Percentiles rank a stretch among this genome's conserved stretches.
phyloP scores from a whole-genome alignment of 495 filamentous ascomycete species.

The Tuber magnatum region DNA sequence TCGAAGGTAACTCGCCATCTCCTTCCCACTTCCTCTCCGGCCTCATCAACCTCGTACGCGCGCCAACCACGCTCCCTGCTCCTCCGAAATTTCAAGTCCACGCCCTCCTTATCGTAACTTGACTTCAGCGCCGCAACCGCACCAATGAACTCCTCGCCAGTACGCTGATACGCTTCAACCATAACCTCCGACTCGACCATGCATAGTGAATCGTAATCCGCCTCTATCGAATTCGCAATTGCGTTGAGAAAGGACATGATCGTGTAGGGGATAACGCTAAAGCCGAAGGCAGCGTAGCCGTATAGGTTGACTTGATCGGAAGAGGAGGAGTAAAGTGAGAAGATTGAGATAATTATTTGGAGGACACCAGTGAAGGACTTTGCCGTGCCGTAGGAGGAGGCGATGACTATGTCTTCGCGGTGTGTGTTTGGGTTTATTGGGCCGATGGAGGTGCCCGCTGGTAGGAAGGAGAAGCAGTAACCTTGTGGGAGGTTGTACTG shows the following conservation, averaged over 20 bases:
- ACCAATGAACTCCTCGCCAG: conserved; percentile 42
- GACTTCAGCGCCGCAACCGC: conserved; percentile 39
- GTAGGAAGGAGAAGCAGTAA: conserved; percentile 29
- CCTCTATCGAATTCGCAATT: conserved; percentile 43
- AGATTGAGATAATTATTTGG: conserved; percentile 44
- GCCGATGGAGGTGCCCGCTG: conserved; percentile 30
- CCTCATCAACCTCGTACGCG: conserved; percentile 26
- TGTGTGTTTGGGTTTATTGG: conserved; percentile 33
- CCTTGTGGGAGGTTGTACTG: conserved; percentile 30
- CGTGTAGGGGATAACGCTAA: conserved; percentile 53
- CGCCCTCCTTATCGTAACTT: conserved; percentile 17
- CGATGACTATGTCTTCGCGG: conserved; percentile 35
- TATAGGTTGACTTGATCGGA: conserved; percentile 43
- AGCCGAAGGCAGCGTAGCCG: conserved; percentile 47
- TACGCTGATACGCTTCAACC: conserved; percentile 43
- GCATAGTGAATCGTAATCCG: conserved; percentile 44
- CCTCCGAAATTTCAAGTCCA: conserved; percentile 37
- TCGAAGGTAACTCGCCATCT: conserved; percentile 24
- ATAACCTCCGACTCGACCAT: conserved; percentile 45
- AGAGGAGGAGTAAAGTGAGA: conserved; percentile 43
- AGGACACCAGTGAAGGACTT: conserved; percentile 43
- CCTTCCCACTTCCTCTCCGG: conserved; percentile 24
- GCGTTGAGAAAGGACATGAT: conserved; percentile 62
- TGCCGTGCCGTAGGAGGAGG: conserved; percentile 37
- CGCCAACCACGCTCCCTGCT: conserved; percentile 17